Evolutionary conservation across 2,329 filamentous ascomycete genomes (phyloP).

Genomic region (Fusarium pseudograminearum): DNA sequence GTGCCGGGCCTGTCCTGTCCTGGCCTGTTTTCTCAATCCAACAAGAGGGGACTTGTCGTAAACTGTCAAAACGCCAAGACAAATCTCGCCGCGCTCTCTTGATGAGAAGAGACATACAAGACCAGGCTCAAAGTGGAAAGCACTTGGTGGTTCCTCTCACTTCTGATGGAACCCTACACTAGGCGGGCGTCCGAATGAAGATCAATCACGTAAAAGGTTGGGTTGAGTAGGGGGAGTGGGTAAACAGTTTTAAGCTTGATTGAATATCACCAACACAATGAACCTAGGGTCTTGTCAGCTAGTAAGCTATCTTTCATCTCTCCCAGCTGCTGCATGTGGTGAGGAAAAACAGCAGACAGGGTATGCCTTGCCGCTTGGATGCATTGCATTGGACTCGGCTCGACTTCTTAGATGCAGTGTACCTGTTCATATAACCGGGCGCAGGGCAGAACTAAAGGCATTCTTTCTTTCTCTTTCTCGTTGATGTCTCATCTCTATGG

Average conservation of each 20-base stretch:
- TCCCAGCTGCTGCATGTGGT: conserved; percentile 20
- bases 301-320: background rate
- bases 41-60: background rate
- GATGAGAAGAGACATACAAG: background rate
- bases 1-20: background rate
- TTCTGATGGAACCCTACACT: conserved; percentile 32
- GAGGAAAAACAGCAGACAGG: background rate
- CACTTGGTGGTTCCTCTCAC: conserved; percentile 6
- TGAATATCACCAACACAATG: conserved; percentile 18
- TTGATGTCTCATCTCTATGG: conserved; percentile 14
- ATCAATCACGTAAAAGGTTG: conserved; percentile 42
- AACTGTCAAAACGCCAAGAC: conserved; percentile 26
- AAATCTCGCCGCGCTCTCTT: no score
- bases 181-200: conserved; percentile 24
- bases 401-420: background rate
- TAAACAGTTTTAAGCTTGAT: conserved; percentile 10
- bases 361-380: conserved; percentile 20
- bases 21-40: background rate
- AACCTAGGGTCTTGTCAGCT: conserved; percentile 3
- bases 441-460: conserved; percentile 22
- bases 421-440: conserved; percentile 7
- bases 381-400: conserved; percentile 5
- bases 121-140: conserved; percentile 43
- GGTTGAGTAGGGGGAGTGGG: conserved; percentile 2
- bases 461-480: background rate